Base-by-base conservation (phyloP, 1,284 basidiomycete species). In the Bondarzewia mesenterica region DNA sequence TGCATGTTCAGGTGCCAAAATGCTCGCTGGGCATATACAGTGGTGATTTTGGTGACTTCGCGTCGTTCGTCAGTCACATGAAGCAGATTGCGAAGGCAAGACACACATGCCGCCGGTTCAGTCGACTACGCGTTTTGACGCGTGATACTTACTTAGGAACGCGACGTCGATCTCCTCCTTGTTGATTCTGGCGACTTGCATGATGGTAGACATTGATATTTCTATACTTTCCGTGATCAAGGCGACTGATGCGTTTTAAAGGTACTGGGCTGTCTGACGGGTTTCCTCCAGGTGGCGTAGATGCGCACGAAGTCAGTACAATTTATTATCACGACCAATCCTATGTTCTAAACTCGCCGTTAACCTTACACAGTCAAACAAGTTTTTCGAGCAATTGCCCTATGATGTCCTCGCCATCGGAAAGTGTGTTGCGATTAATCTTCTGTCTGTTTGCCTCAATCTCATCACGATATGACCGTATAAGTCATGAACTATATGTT, bases 391-490 rank as follows among this genome's bases (percentile, higher is more conserved):
- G 25, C 68, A 80, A 55, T 71, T 94, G 23, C 81, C 85, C 0
- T 94, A 92, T 60, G 93, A 95, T 60, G 58, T 92, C 7, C 77
- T 93, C 57, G 70, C 88, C 0, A 89, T 93, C 51, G 92, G 93
- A 59, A 94, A 94, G 78, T 82, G 56, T 46, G 78, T 65, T 12
- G 7, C 46, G 7, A 40, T 48, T 21, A 14, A n/a, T 18, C 14
- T 21, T 6, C 10, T 7, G n/a, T n/a, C n/a, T n/a, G n/a, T 52
- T 46, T 43, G 47, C 29, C 22, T n/a, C 8, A 48, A 20, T 20
- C 22, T n/a, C 8, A 16, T 12, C 12, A 23, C 32, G 14, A 29
- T 22, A 20, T 15, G 6, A 36, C 6, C 21, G 2, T 18, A n/a
- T 29, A 18, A 84, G 83, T 58, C 91, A 94, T 58, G 92, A 94